Evolutionary conservation across 306 rosid species (phyloP), one percentile per base, ranked within the genome.

Genomic region (Argentina anserina): DNA sequence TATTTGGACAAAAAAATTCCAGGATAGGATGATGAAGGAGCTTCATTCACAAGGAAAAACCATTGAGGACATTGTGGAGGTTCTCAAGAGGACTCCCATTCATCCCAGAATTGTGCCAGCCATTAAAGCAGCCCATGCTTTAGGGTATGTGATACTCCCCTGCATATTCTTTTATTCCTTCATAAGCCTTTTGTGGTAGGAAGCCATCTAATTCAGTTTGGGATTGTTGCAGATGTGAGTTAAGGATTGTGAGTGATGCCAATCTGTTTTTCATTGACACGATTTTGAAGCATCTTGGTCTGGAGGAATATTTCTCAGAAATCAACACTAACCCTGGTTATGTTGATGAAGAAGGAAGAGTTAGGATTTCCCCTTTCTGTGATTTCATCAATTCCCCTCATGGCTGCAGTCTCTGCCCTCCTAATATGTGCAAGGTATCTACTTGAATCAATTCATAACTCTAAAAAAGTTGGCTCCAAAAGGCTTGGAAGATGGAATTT

Each of bases 351-450:
- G 83, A 90, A 83, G 89, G 93, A 73, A 84, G 80, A 72, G 61
- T 88, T 6, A 85, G 81, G 61, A 88, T 90, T 69, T 67, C 67
- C 18, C 97, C 97, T 75, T 70, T 40, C 69, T 88, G 81, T 69
- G 88, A 88, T 53, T 90, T 88, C 75, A 67, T 81, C 67, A 84
- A 81, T 9, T 81, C 82, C 23, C 20, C 90, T 0, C 97, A 88
- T 79, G 87, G 87, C 31, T 87, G 93, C 82, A 34, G 21, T 71
- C 78, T 65, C 72, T 88, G 97, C 77, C 97, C 96, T 73, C 94
- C 90, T 58, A 90, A 90, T 61, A 90, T 90, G 97, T 90, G 97
- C 90, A 90, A 92, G 97, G 97, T 89, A 49, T 49, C 56, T 10
- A 15, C 43, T 18, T 55, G 14, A 14, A 28, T 28, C 10, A 2